Evolutionary conservation across 768 basidiomycete species (phyloP), one percentile per base, ranked within the genome.

Genomic region (Collybia sordida): DNA sequence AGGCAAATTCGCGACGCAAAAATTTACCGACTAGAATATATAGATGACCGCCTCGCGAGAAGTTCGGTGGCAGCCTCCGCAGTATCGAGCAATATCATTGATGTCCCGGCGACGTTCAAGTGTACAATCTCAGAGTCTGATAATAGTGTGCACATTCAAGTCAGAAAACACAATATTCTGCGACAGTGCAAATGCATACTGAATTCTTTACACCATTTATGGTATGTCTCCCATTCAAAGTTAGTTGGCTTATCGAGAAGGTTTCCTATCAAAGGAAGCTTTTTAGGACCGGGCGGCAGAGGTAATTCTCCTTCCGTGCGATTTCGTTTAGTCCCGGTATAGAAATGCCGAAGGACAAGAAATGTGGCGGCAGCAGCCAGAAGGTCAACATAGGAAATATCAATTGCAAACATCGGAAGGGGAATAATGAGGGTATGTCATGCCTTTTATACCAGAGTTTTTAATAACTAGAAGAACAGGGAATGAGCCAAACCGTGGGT

Each of bases 261-360:
- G 23, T 52, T 52, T 12, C 51, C 51, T 15, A 52, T 27, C 15
- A 51, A 31, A 22, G 50, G 50, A 5, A 45, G 27, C 14, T 36
- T 45, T 21, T 40, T 41, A 8, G 51, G 51, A 18, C 46, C 45
- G 21, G 51, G 51, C 12, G 45, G 51, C 15, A 47, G 38, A 18
- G 51, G 51, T 23, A 49, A n/a, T n/a, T n/a, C n/a, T n/a, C n/a
- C n/a, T n/a, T n/a, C n/a, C n/a, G n/a, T n/a, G n/a, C n/a, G n/a
- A n/a, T n/a, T n/a, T n/a, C n/a, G n/a, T n/a, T n/a, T n/a, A n/a
- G n/a, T n/a, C n/a, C n/a, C n/a, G n/a, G n/a, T n/a, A n/a, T n/a
- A n/a, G n/a, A n/a, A n/a, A n/a, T n/a, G n/a, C n/a, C n/a, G n/a
- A n/a, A n/a, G n/a, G n/a, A n/a, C n/a, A n/a, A n/a, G n/a, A n/a